Evolutionary conservation across 2,329 filamentous ascomycete genomes (phyloP).

Genomic region (Aureobasidium sp.): DNA sequence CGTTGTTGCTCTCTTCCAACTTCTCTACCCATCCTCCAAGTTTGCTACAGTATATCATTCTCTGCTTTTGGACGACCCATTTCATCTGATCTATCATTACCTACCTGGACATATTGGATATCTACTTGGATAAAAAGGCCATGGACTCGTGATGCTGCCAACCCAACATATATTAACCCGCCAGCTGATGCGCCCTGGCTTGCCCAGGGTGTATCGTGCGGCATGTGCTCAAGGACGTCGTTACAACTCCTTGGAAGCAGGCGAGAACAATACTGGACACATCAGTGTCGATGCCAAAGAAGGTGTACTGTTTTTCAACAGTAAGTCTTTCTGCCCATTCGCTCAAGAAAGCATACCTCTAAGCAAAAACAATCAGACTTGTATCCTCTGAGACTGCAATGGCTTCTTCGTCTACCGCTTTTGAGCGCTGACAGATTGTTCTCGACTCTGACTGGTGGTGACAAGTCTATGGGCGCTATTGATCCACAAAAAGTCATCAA

Average conservation of each 20-base stretch:
- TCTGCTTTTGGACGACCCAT: neutral
- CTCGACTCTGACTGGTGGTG: constrained; percentile 44
- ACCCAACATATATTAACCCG: constrained; percentile 8
- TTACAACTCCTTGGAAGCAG: constrained; percentile 37
- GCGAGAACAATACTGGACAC: constrained; percentile 67
- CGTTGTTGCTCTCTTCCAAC: constrained; percentile 9
- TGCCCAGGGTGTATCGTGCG: constrained; percentile 8
- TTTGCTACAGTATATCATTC: neutral
- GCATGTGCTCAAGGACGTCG: constrained; percentile 19
- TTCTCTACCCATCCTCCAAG: neutral
- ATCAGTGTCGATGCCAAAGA: constrained; percentile 72
- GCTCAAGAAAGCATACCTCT: neutral
- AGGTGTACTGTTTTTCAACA: constrained; percentile 83
- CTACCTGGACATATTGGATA: neutral
- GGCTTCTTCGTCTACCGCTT: constrained; percentile 48
- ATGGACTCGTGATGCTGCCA: constrained; percentile 10
- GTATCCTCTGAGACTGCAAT: constrained; percentile 71
- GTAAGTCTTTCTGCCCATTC: constrained; percentile 43
- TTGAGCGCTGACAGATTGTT: constrained; percentile 39
- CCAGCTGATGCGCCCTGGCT: constrained; percentile 10
- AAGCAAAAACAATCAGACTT: constrained; percentile 51
- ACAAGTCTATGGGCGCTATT: constrained; percentile 47
- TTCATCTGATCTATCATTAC: neutral
- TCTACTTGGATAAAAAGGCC: neutral
- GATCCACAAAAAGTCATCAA: constrained; percentile 51